A percentile compares a stretch with the other conserved stretches of the same genome.
Conservation (phyloP, 2,329 filamentous ascomycete species). For the Coniella vitis region DNA sequence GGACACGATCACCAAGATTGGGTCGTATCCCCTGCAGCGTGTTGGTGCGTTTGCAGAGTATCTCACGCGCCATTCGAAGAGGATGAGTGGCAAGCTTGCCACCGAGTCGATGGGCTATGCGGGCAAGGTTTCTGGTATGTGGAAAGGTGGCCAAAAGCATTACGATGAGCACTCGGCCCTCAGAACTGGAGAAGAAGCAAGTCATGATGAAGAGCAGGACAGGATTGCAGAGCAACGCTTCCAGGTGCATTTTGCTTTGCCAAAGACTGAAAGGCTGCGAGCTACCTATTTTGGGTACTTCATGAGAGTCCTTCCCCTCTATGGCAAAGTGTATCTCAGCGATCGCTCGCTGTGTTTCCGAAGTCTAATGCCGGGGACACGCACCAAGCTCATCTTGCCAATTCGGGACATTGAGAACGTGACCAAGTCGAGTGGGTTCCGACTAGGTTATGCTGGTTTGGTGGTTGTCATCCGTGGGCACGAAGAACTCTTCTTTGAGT, state of each 20-base stretch:
- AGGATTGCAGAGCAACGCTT: slow-evolving; percentile 66
- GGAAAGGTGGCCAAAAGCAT: slow-evolving; percentile 84
- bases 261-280: slow-evolving; percentile 71
- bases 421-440: slow-evolving; percentile 90
- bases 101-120: slow-evolving; percentile 94
- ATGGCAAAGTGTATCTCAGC: slow-evolving; percentile 95
- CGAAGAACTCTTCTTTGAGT: slow-evolving; percentile 96
- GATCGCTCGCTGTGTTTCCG: slow-evolving; percentile 86
- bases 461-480: slow-evolving; percentile 90
- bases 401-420: slow-evolving; percentile 88
- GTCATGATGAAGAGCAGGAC: slow-evolving; percentile 43
- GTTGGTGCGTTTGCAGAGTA: slow-evolving; percentile 80
- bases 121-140: slow-evolving; percentile 95
- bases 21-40: slow-evolving; percentile 73
- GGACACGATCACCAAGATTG: slow-evolving; percentile 51
- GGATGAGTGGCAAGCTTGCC: slow-evolving; percentile 75
- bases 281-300: slow-evolving; percentile 90
- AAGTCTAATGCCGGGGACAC: slow-evolving; percentile 79
- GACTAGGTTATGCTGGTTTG: slow-evolving; percentile 83
- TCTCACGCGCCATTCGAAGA: slow-evolving; percentile 69
- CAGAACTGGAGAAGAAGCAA: slow-evolving; percentile 46
- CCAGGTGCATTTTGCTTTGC: slow-evolving; percentile 83
- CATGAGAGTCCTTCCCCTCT: slow-evolving; percentile 82
- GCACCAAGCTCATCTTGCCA: slow-evolving; percentile 87
- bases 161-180: slow-evolving; percentile 60